phyloP scores from a whole-genome alignment of 495 filamentous ascomycete genomes.

The Podospora conica region DNA sequence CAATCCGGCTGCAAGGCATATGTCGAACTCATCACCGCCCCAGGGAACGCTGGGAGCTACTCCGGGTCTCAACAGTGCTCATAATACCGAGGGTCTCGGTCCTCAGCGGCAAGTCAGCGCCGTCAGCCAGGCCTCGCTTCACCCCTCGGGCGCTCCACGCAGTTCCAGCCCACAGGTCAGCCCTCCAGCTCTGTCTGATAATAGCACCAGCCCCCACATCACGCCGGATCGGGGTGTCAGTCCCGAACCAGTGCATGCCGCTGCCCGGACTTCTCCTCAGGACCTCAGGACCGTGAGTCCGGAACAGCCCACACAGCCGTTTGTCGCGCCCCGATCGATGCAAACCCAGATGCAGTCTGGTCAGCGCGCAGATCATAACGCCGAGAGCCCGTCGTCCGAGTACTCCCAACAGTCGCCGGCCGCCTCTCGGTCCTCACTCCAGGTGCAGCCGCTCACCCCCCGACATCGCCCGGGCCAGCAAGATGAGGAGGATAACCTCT shows the following conservation, averaged over 20 bases:
- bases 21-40: conserved; percentile 12
- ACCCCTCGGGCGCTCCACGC: conserved; percentile 10
- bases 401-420: not conserved
- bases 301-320: conserved; percentile 13
- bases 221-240: conserved; percentile 30
- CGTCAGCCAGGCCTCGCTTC: conserved; percentile 25
- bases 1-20: conserved; percentile 11
- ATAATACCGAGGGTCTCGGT: conserved; percentile 2
- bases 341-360: not conserved
- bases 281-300: conserved; percentile 25
- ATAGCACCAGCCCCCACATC: conserved; percentile 24
- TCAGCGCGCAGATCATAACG: not conserved
- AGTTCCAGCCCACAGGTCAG: conserved; percentile 9
- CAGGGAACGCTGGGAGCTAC: not conserved
- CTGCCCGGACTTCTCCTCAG: not conserved
- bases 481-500: conserved; percentile 36
- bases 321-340: conserved; percentile 5
- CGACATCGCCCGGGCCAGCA: not conserved
- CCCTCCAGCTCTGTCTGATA: conserved; percentile 5
- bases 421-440: conserved; percentile 2
- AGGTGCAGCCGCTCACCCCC: conserved; percentile 2
- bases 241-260: conserved; percentile 24
- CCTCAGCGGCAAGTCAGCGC: conserved; percentile 24
- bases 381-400: conserved; percentile 1
- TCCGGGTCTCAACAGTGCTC: not conserved